A percentile compares a stretch with the other conserved stretches of the same genome.
Evolutionary conservation across 108 stramenopile species (phyloP).

Genomic region (Fragilaria crotonensis): DNA sequence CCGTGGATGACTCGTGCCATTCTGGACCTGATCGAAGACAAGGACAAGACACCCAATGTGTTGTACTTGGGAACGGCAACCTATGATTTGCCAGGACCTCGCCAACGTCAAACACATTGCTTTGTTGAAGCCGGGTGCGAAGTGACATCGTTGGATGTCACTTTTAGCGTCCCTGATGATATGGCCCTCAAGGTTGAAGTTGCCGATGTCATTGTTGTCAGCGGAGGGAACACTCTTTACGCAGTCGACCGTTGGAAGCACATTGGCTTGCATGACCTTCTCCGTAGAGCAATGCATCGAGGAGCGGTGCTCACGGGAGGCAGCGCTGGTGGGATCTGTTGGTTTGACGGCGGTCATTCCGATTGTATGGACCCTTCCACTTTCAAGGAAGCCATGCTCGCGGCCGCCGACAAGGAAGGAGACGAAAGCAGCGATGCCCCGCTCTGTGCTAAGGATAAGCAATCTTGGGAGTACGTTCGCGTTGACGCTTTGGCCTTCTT

Average conservation of each 20-base stretch:
- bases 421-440: too few relatives aligned
- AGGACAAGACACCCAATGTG: not conserved
- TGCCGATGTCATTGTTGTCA: conserved; percentile 59
- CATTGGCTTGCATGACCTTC: conserved; percentile 38
- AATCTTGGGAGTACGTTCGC: too few relatives aligned
- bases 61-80: conserved; percentile 28
- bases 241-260: conserved; percentile 71
- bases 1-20: conserved; percentile 9
- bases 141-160: conserved; percentile 19
- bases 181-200: too few relatives aligned
- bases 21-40: conserved; percentile 6
- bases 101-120: conserved; percentile 13
- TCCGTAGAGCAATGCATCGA: conserved; percentile 31
- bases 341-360: conserved; percentile 76
- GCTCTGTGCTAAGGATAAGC: too few relatives aligned
- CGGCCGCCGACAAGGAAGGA: too few relatives aligned
- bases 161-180: too few relatives aligned
- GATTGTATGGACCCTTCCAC: conserved; percentile 43
- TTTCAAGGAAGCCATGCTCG: conserved; percentile 26
- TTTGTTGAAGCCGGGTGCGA: conserved; percentile 15
- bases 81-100: conserved; percentile 32
- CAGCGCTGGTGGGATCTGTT: conserved; percentile 77
- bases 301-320: conserved; percentile 60
- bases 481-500: too few relatives aligned
- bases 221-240: conserved; percentile 81